These are phyloP conservation scores for Hebeloma cylindrosporum DNA, from an alignment of 768 basidiomycete genomes.

Conservation along the genomic window DNA sequence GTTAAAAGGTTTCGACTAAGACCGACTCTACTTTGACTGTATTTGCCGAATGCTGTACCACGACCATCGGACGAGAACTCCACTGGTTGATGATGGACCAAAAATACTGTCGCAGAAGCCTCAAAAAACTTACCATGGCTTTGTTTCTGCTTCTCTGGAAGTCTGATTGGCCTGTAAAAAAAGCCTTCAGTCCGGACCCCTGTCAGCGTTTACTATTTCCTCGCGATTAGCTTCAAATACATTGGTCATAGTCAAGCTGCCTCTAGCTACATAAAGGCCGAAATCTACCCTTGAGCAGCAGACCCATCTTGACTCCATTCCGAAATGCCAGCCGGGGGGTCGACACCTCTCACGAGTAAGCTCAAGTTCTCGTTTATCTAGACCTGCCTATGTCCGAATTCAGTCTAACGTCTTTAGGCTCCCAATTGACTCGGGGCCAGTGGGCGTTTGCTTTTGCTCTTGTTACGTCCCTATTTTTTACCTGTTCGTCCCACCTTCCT, in stretches of 20 bases:
- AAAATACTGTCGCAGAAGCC: too few relatives aligned
- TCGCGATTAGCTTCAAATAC: too few relatives aligned
- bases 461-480: constrained; percentile 76
- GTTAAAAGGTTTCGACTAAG: too few relatives aligned
- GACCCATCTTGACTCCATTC: too few relatives aligned
- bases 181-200: constrained; percentile 5
- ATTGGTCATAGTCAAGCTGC: too few relatives aligned
- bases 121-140: neutral
- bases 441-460: constrained; percentile 64
- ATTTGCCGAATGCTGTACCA: too few relatives aligned
- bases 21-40: constrained; percentile 3
- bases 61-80: too few relatives aligned
- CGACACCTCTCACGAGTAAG: constrained; percentile 20
- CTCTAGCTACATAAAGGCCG: too few relatives aligned
- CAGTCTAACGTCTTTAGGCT: constrained; percentile 25
- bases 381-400: neutral
- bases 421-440: constrained; percentile 43
- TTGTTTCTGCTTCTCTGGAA: neutral
- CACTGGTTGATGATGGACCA: too few relatives aligned
- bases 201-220: too few relatives aligned
- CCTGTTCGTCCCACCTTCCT: constrained; percentile 37
- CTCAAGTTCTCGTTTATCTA: neutral
- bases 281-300: too few relatives aligned
- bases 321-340: neutral
- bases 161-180: constrained; percentile 14